phyloP scores from a whole-genome alignment of 371 early-diverging fungal genomes.

The Mortierella sp. region DNA sequence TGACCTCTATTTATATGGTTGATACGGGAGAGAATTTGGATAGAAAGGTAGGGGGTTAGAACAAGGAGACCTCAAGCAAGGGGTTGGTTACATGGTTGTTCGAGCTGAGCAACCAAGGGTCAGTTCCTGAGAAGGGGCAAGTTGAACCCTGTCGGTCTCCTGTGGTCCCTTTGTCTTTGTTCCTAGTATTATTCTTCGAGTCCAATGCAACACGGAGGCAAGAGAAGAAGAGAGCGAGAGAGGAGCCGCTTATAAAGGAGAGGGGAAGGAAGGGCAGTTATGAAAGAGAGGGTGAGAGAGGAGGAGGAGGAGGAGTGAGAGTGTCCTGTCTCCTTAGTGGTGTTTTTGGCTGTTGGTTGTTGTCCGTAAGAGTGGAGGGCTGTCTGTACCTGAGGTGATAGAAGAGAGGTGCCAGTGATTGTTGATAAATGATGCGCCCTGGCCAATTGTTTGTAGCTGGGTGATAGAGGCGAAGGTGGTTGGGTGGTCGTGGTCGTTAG shows the following conservation, averaged over 20 bases:
- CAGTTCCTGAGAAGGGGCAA: background rate
- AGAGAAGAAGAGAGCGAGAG: background rate
- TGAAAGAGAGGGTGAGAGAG: background rate
- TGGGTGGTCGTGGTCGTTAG: too few species aligned
- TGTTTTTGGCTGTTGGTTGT: background rate
- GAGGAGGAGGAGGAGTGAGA: background rate
- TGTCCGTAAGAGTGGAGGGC: background rate
- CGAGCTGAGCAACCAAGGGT: too few species aligned
- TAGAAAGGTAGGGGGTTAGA: background rate
- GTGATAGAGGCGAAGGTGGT: too few species aligned
- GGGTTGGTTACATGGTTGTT: background rate
- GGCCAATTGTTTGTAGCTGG: too few species aligned
- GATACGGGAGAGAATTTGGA: background rate
- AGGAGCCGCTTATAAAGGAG: slow-evolving; percentile 3
- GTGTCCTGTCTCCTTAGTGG: background rate
- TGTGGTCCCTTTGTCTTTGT: background rate
- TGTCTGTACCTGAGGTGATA: background rate
- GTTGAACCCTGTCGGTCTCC: background rate
- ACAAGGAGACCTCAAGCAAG: background rate
- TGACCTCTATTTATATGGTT: slow-evolving; percentile 6
- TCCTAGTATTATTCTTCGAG: too few species aligned
- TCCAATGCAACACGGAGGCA: background rate
- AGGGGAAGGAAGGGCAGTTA: slow-evolving; percentile 5
- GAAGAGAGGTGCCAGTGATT: too few species aligned
- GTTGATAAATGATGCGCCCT: too few species aligned